Base-by-base conservation (phyloP, 2,329 filamentous ascomycete species). In the Epicoccum nigrum region DNA sequence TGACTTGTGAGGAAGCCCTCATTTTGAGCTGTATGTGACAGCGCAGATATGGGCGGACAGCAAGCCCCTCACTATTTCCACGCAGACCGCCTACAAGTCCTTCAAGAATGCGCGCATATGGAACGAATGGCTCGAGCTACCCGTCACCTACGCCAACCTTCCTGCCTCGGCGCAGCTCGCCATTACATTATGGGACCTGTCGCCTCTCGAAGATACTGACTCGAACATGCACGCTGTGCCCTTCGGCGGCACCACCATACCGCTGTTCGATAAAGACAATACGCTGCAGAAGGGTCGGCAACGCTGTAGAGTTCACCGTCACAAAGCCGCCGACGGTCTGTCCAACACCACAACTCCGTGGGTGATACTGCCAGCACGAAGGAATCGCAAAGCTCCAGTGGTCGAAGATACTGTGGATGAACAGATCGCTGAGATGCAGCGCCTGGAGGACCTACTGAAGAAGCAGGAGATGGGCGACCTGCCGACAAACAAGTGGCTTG, bases 381-480 rank as follows among this genome's bases (percentile, higher is more conserved):
- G 77, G 45, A 78, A 67, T 4, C 67, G 82, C 42, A 79, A 79
- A 21, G 75, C 77, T 2, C 80, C 76, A 32, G 78, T 77, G 4
- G 76, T 77, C 41, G 75, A 74, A 32, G 70, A 74, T 44, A 67
- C 69, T 1, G 74, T 80, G 1, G 76, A 80, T n/a, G 85, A 89
- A 50, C 87, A 87, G 61, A 86, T 95, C 53, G 86, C 90, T 45
- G 94, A 99, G 73, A 82, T 97, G 55, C 92, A 97, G 64, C 83
- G 94, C 15, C 83, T 99, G 61, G 92, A 97, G 68, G 87, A 86
- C 45, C 74, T 97, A 17, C 89, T 99, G 70, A 99, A 99, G 76
- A 96, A 96, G 74, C 94, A 97, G 68, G 95, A 99, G 70, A 95
- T 97, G 88, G 92, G 92, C 15, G 94, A 99, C 70, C 93, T 99